Percentiles rank a stretch among this genome's conserved stretches.
These are phyloP conservation scores for Solanum gandarillasii DNA, from an alignment of 257 asterid species.

Conservation along the genomic window DNA sequence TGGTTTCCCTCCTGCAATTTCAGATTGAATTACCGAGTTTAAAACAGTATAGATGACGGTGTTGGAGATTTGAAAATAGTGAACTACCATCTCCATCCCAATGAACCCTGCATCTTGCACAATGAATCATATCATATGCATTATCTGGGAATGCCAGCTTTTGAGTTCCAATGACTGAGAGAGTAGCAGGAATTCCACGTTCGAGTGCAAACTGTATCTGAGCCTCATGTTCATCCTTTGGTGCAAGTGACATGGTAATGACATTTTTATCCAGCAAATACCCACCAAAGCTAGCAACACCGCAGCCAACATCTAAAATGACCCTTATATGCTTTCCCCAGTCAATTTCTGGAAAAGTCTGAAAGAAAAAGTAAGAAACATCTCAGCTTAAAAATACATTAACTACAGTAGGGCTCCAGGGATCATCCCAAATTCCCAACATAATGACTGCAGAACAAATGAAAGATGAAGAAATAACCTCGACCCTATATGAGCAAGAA, in stretches of 20 bases:
- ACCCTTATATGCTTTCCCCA: slow-evolving; percentile 63
- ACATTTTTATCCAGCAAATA: slow-evolving; percentile 47
- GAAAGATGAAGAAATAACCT: not conserved
- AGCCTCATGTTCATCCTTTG: slow-evolving; percentile 72
- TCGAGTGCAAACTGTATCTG: slow-evolving; percentile 79
- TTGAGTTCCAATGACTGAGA: slow-evolving; percentile 60
- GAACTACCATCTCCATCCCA: slow-evolving; percentile 65
- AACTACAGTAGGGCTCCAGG: not conserved
- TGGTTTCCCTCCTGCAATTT: slow-evolving; percentile 70
- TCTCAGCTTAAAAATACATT: not conserved
- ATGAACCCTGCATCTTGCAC: slow-evolving; percentile 73
- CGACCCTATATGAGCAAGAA: not conserved
- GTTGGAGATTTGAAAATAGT: slow-evolving; percentile 13
- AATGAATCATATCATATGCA: slow-evolving; percentile 56
- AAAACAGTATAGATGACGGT: not conserved
- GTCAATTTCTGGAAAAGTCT: slow-evolving; percentile 45
- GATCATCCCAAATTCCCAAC: not conserved
- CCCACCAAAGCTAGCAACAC: slow-evolving; percentile 83
- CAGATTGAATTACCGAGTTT: slow-evolving; percentile 5
- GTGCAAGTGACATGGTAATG: slow-evolving; percentile 63
- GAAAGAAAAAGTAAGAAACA: slow-evolving; percentile 1
- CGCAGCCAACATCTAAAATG: slow-evolving; percentile 66
- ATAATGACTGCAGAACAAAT: not conserved
- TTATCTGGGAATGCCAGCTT: slow-evolving; percentile 52
- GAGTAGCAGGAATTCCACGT: slow-evolving; percentile 64